These are phyloP conservation scores for Funneliformis geosporum DNA, from an alignment of 192 early-diverging fungal species.

Conservation along the genomic window DNA sequence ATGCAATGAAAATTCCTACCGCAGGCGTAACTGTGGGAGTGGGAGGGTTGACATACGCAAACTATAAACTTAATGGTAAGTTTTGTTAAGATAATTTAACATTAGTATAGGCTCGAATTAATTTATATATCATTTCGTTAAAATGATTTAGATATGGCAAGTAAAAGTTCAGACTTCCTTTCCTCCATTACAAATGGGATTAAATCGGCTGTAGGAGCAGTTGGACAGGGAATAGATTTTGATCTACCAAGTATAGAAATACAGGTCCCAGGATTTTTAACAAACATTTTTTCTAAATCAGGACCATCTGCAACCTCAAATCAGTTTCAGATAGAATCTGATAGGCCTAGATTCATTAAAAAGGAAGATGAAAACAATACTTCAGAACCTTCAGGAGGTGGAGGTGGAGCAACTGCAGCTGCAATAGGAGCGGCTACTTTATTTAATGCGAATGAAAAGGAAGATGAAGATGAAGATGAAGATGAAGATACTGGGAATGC, in stretches of 20 bases:
- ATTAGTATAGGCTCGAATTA: neutral
- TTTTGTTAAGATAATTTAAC: neutral
- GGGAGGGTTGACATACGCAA: constrained; percentile 60
- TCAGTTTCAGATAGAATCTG: constrained; percentile 21
- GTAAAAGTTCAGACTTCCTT: constrained; percentile 33
- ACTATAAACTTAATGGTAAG: constrained; percentile 62
- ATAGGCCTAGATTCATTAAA: constrained; percentile 40
- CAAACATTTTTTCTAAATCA: constrained; percentile 27
- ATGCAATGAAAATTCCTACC: constrained; percentile 58
- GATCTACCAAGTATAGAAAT: constrained; percentile 45
- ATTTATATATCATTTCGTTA: neutral
- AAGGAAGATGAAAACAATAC: constrained; percentile 36
- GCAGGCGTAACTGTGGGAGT: constrained; percentile 58
- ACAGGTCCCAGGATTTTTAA: constrained; percentile 41
- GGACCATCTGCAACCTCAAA: constrained; percentile 24
- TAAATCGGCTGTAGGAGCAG: constrained; percentile 40
- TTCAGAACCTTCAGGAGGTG: constrained; percentile 25
- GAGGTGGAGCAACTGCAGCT: constrained; percentile 43
- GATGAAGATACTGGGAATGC: constrained; percentile 50
- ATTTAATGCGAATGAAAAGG: constrained; percentile 26
- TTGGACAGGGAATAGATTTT: constrained; percentile 40
- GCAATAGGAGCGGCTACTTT: constrained; percentile 46
- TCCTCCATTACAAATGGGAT: constrained; percentile 41
- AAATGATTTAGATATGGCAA: constrained; percentile 22
- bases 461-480: too few species aligned